phyloP scores from a whole-genome alignment of 2,329 filamentous ascomycete genomes.

The Beauveria pseudobassiana region DNA sequence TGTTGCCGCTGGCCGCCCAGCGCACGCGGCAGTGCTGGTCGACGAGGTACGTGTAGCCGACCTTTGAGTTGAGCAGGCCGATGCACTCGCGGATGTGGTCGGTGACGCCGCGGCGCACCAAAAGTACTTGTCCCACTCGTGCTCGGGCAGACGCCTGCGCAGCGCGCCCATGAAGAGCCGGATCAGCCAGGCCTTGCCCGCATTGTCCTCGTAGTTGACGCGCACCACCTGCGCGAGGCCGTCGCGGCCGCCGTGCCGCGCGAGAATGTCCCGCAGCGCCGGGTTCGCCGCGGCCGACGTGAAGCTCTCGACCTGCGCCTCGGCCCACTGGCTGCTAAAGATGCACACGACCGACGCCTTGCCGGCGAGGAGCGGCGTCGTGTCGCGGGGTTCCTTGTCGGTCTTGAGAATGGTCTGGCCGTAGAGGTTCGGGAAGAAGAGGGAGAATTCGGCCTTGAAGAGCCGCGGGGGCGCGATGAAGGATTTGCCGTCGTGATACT shows the following conservation, averaged over 20 bases:
- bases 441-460: conserved; percentile 72
- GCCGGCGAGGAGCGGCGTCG: conserved; percentile 65
- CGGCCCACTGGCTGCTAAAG: conserved; percentile 80
- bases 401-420: conserved; percentile 66
- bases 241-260: conserved; percentile 29
- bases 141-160: conserved; percentile 39
- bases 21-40: conserved; percentile 83
- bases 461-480: conserved; percentile 79
- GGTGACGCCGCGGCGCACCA: conserved; percentile 50
- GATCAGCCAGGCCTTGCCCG: conserved; percentile 54
- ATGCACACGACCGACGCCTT: conserved; percentile 72
- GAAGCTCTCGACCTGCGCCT: conserved; percentile 71
- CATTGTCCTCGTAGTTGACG: conserved; percentile 82
- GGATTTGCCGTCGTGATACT: conserved; percentile 79
- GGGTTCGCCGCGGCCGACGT: conserved; percentile 59
- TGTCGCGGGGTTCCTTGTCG: conserved; percentile 49
- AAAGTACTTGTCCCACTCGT: conserved; percentile 55
- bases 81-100: conserved; percentile 56
- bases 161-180: conserved; percentile 48
- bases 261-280: conserved; percentile 56
- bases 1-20: conserved; percentile 80
- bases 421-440: conserved; percentile 90
- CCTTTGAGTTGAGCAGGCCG: conserved; percentile 76
- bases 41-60: conserved; percentile 88
- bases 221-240: conserved; percentile 67